Conservation (phyloP, 1,284 basidiomycete species). For the Pseudozyma pruni region DNA sequence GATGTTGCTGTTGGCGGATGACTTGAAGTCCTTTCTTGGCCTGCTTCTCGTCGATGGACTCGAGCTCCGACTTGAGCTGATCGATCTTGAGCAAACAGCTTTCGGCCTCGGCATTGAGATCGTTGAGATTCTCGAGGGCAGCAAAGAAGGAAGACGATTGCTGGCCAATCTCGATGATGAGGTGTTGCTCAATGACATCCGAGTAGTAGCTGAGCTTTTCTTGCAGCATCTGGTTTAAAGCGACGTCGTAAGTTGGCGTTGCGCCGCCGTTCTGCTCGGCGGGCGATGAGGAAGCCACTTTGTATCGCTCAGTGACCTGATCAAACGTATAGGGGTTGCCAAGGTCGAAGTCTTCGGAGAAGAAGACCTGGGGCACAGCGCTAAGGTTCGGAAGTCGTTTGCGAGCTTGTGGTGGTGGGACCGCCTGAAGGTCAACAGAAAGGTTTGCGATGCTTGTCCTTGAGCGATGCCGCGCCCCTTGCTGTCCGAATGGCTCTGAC, state of each 20-base stretch:
- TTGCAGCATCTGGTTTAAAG: constrained; percentile 75
- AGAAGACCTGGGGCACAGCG: constrained; percentile 81
- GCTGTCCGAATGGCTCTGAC: constrained; percentile 26
- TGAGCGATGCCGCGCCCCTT: constrained; percentile 18
- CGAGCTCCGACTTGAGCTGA: constrained; percentile 77
- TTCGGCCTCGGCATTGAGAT: constrained; percentile 86
- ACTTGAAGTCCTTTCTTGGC: constrained; percentile 54
- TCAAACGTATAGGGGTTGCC: constrained; percentile 84
- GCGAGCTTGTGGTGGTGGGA: constrained; percentile 30
- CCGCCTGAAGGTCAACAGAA: constrained; percentile 40
- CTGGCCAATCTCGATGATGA: constrained; percentile 89
- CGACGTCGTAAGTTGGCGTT: constrained; percentile 52
- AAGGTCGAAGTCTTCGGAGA: constrained; percentile 83
- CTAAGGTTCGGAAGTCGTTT: constrained; percentile 72
- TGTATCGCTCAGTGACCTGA: constrained; percentile 77
- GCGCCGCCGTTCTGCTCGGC: constrained; percentile 12
- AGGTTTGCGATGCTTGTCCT: constrained; percentile 36
- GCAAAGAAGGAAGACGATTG: constrained; percentile 95
- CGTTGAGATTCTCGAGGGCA: constrained; percentile 90
- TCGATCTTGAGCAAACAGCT: constrained; percentile 82
- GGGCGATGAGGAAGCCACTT: constrained; percentile 27
- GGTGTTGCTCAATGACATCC: constrained; percentile 93
- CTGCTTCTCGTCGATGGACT: constrained; percentile 79
- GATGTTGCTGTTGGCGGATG: constrained; percentile 48
- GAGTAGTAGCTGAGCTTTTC: constrained; percentile 92